Percentiles rank a stretch among this genome's conserved stretches.
phyloP scores from a whole-genome alignment of 2,329 filamentous ascomycete species.

The Rutstroemia sp. region DNA sequence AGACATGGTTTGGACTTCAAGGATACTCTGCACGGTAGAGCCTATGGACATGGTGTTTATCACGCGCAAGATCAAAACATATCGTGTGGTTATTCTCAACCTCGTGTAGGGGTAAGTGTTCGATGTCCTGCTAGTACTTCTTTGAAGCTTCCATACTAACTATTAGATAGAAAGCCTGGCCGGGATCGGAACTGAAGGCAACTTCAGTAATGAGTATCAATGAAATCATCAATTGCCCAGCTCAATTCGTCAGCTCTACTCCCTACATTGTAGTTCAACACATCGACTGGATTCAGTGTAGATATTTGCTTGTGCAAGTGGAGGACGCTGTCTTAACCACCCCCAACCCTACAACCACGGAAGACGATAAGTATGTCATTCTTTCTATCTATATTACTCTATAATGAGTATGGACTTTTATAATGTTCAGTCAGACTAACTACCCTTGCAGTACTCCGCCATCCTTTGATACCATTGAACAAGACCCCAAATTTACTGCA shows the following conservation, averaged over 20 bases:
- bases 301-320: constrained; percentile 66
- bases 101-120: constrained; percentile 13
- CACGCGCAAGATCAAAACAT: constrained; percentile 54
- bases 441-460: neutral
- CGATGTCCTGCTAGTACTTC: neutral
- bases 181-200: constrained; percentile 56
- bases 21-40: constrained; percentile 53
- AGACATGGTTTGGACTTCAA: constrained; percentile 73
- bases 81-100: constrained; percentile 35
- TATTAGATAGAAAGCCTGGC: constrained; percentile 43
- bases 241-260: constrained; percentile 44
- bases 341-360: neutral
- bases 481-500: constrained; percentile 23
- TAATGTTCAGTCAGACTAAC: neutral
- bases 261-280: constrained; percentile 68
- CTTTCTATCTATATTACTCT: neutral
- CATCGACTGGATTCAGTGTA: constrained; percentile 81
- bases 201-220: constrained; percentile 62
- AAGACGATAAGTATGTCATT: neutral
- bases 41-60: constrained; percentile 76
- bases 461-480: constrained; percentile 9
- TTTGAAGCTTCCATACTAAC: constrained; percentile 3
- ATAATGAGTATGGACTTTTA: neutral
- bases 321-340: neutral
- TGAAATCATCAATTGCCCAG: constrained; percentile 72